Evolutionary conservation across 202 grass and related monocot species (phyloP), one percentile per base, ranked within the genome.

Genomic region (Alloteropsis angusta): DNA sequence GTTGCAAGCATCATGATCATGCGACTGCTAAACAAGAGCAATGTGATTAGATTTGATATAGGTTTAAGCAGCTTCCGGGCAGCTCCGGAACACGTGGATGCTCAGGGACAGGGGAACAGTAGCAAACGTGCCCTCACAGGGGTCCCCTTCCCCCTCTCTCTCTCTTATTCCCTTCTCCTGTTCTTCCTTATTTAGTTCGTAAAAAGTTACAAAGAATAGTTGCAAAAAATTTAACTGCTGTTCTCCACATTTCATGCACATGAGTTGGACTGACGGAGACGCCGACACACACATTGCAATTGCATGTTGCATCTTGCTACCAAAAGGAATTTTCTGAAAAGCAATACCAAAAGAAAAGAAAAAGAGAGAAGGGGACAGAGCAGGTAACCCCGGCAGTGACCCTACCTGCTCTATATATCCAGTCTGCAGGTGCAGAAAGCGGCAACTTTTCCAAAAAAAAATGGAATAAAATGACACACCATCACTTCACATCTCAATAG

Each of bases 111-210:
- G 25, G 36, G 64, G 71, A 72, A 87, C 48, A 74, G 34, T 42
- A 39, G 23, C 41, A 17, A 19, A 0, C 43, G 77, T 26, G 7
- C 15, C 17, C 17, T 59, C 72, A 87, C 79, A 65, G 73, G 72
- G 61, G 78, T 82, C 53, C 72, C 19, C 54, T 60, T 64, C n/a
- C 54, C n/a, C n/a, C n/a, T n/a, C n/a, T n/a, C n/a, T n/a, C n/a
- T 43, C 22, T 2, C 59, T 11, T 17, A 17, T 25, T 12, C 28
- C 12, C 22, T 47, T 75, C 26, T 72, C 52, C 7, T 41, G 7
- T 41, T 41, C 39, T n/a, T n/a, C n/a, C n/a, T n/a, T n/a, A n/a
- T n/a, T n/a, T n/a, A n/a, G n/a, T n/a, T n/a, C n/a, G n/a, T n/a
- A n/a, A n/a, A n/a, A n/a, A n/a, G n/a, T n/a, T n/a, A n/a, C n/a